These are phyloP conservation scores for Trichoderma guizhouense DNA, from an alignment of 2,329 filamentous ascomycete species.

Conservation along the genomic window DNA sequence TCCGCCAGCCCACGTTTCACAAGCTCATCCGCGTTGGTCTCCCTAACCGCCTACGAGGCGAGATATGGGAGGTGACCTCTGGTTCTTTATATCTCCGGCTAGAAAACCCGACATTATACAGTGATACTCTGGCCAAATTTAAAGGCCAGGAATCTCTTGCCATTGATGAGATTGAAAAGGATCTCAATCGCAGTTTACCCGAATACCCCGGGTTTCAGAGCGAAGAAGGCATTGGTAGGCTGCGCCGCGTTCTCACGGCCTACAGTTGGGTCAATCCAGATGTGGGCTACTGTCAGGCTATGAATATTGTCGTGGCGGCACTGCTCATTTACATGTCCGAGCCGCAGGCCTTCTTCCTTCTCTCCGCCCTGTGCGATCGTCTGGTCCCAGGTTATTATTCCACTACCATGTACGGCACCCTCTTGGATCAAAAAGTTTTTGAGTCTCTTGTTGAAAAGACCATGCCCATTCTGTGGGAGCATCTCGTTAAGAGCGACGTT, in stretches of 20 bases:
- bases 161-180: conserved; percentile 98
- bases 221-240: conserved; percentile 85
- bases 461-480: conserved; percentile 97
- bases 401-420: conserved; percentile 97
- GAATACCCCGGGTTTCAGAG: conserved; percentile 98
- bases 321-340: conserved; percentile 98
- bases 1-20: conserved; percentile 95
- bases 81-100: conserved; percentile 86
- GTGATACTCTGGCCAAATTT: conserved; percentile 79
- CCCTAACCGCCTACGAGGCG: conserved; percentile 86
- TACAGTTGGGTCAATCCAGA: conserved; percentile 97
- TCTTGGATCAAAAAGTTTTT: conserved; percentile 95
- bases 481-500: conserved; percentile 93
- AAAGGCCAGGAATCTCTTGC: conserved; percentile 85
- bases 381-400: conserved; percentile 96
- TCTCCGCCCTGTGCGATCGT: conserved; percentile 88
- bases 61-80: conserved; percentile 93
- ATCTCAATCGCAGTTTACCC: conserved; percentile 90
- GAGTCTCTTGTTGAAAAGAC: conserved; percentile 98
- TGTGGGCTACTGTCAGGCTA: conserved; percentile 97
- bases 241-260: conserved; percentile 87
- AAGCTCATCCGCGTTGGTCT: conserved; percentile 94
- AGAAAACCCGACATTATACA: conserved; percentile 78
- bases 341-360: conserved; percentile 87
- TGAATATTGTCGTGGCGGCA: conserved; percentile 99